phyloP scores from a whole-genome alignment of 805 yeast species.

The Debaryomyces prosopidis region DNA sequence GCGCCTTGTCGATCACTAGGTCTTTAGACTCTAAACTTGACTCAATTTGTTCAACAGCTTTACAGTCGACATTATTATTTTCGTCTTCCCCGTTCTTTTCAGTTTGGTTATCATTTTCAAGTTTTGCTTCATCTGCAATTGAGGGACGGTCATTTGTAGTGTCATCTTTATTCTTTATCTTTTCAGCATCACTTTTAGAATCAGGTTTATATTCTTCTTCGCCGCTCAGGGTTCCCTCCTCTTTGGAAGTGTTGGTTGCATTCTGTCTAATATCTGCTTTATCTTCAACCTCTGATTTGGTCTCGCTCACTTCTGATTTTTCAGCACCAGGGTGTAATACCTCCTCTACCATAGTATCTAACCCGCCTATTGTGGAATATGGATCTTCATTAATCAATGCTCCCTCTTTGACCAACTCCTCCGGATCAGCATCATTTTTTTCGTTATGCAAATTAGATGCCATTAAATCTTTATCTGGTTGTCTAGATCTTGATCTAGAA shows the following conservation, averaged over 20 bases:
- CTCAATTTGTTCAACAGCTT: not conserved
- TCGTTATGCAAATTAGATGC: conserved; percentile 13
- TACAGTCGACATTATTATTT: not conserved
- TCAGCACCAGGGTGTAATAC: conserved; percentile 31
- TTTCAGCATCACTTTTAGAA: conserved; percentile 1
- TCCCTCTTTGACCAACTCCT: conserved; percentile 54
- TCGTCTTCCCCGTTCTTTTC: not conserved
- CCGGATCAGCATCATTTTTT: conserved; percentile 30
- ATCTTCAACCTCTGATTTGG: not conserved
- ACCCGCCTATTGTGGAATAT: conserved; percentile 45
- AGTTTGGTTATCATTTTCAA: not conserved
- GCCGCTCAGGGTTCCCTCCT: not conserved
- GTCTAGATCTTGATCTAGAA: conserved; percentile 63
- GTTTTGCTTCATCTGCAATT: not conserved
- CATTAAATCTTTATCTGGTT: conserved; percentile 15
- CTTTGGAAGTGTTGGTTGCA: not conserved
- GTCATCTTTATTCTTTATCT: conserved; percentile 4
- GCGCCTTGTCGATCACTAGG: not conserved
- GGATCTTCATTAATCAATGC: conserved; percentile 55
- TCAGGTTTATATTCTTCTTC: not conserved
- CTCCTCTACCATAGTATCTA: conserved; percentile 50
- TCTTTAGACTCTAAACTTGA: not conserved
- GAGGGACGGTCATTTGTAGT: conserved; percentile 1
- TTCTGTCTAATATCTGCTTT: not conserved
- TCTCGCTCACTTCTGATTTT: not conserved